A percentile compares a stretch with the other conserved stretches of the same genome.
Evolutionary conservation across 148 eudicot genomes (phyloP).

Genomic region (Polygonum maritimum): DNA sequence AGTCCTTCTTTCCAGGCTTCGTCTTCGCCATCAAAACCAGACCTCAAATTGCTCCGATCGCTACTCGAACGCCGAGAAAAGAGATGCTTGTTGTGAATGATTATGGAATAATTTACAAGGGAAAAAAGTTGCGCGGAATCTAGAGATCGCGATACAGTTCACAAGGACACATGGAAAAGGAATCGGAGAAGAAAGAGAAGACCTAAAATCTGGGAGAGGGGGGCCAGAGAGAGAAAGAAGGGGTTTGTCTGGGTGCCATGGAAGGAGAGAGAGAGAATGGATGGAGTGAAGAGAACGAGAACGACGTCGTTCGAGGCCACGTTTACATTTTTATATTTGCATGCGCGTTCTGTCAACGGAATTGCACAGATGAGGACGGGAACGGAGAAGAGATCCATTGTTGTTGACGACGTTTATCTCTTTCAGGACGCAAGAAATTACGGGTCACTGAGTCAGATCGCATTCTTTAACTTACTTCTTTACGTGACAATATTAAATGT

Average conservation of each 20-base stretch:
- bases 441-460: no score
- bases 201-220: not conserved
- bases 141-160: not conserved
- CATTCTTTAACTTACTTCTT: no score
- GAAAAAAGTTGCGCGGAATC: not conserved
- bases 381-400: not conserved
- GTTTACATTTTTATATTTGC: not conserved
- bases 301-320: not conserved
- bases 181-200: not conserved
- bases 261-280: not conserved
- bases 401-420: not conserved
- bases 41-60: slow-evolving; percentile 2
- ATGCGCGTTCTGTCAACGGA: not conserved
- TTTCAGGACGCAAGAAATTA: no score
- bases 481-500: no score
- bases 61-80: not conserved
- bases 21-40: slow-evolving; percentile 31
- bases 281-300: not conserved
- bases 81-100: not conserved
- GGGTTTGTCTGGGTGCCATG: not conserved
- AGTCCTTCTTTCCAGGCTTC: slow-evolving; percentile 32
- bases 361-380: not conserved
- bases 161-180: not conserved
- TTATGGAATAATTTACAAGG: not conserved
- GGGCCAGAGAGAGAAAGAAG: not conserved